Conservation (phyloP, 1,284 basidiomycete species). For the Porogramme epimiltina region DNA sequence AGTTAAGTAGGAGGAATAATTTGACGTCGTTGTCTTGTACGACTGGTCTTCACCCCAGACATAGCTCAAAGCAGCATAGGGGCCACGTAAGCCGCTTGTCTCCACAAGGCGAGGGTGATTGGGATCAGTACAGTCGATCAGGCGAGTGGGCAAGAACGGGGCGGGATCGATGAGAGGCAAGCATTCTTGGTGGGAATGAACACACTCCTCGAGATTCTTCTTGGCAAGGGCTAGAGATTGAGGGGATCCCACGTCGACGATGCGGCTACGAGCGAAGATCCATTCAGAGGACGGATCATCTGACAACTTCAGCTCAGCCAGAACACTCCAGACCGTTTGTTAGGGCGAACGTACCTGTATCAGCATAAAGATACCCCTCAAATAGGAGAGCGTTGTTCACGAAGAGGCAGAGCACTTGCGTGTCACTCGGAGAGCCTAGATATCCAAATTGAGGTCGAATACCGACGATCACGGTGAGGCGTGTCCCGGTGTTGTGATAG, state of each 20-base stretch:
- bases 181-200: not conserved
- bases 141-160: conserved; percentile 6
- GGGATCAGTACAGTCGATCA: conserved; percentile 9
- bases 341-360: not conserved
- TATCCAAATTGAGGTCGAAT: not conserved
- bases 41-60: conserved; percentile 15
- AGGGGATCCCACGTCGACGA: not conserved
- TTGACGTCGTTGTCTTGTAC: conserved; percentile 1
- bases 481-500: not conserved
- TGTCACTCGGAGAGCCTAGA: not conserved
- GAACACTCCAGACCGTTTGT: not conserved
- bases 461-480: not conserved
- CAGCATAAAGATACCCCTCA: not conserved
- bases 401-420: not conserved
- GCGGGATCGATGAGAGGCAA: not conserved
- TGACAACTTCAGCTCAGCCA: not conserved
- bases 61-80: conserved; percentile 14
- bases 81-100: not conserved
- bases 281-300: not conserved
- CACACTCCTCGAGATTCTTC: not conserved
- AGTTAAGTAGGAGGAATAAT: not conserved
- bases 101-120: not conserved
- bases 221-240: not conserved
- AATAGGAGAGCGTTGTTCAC: not conserved
- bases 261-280: not conserved